Percentiles rank a stretch among this genome's conserved stretches.
These are phyloP conservation scores for Colletotrichum limetticola DNA, from an alignment of 2,329 filamentous ascomycete genomes.

Conservation along the genomic window DNA sequence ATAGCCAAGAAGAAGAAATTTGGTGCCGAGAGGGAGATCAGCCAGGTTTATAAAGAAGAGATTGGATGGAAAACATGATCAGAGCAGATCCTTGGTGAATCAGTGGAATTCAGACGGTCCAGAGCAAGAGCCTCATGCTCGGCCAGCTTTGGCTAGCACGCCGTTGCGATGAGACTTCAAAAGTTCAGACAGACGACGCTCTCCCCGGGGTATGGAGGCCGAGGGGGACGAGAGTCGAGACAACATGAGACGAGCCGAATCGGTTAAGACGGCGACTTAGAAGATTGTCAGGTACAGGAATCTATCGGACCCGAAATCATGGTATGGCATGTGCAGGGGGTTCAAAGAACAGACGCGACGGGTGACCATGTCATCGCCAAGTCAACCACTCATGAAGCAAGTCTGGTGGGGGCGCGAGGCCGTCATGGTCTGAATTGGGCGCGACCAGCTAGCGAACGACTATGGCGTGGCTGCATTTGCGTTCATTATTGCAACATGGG, in stretches of 20 bases:
- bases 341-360: background rate
- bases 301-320: background rate
- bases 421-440: background rate
- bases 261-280: background rate
- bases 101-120: slow-evolving; percentile 19
- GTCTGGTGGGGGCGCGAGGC: background rate
- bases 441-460: background rate
- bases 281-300: slow-evolving; percentile 24
- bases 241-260: slow-evolving; percentile 21
- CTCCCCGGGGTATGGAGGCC: background rate
- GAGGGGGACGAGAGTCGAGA: background rate
- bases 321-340: slow-evolving; percentile 11
- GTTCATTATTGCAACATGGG: background rate
- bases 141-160: background rate
- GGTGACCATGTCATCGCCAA: background rate
- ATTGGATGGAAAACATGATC: slow-evolving; percentile 11
- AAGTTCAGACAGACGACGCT: background rate
- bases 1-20: slow-evolving; percentile 10
- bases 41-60: slow-evolving; percentile 27
- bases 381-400: background rate
- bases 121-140: slow-evolving; percentile 11
- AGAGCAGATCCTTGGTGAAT: slow-evolving; percentile 20
- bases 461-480: background rate
- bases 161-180: background rate
- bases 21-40: slow-evolving; percentile 18